These are phyloP conservation scores for Fusarium metavorans DNA, from an alignment of 2,329 filamentous ascomycete species.

Conservation along the genomic window DNA sequence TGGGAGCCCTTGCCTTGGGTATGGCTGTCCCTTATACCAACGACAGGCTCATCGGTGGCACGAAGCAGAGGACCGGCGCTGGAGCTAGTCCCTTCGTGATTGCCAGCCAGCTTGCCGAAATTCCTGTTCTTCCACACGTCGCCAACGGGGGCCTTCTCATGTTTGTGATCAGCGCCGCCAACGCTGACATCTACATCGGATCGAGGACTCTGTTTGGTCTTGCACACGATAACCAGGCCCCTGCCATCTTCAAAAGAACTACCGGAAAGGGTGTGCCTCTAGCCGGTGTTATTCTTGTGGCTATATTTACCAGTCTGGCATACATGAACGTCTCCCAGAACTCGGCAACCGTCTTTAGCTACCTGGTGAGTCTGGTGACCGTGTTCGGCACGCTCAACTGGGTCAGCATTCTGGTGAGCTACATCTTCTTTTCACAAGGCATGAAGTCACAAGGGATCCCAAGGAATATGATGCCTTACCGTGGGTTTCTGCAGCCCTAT, in stretches of 20 bases:
- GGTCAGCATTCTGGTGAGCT: constrained; percentile 8
- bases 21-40: not conserved
- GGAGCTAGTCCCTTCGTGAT: not conserved
- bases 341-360: constrained; percentile 5
- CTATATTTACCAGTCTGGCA: not conserved
- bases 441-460: not conserved
- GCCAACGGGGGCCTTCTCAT: not conserved
- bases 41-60: not conserved
- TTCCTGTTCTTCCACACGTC: not conserved
- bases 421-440: not conserved
- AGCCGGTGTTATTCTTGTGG: not conserved
- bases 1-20: not conserved
- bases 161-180: not conserved
- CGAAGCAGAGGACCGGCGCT: not conserved
- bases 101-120: not conserved
- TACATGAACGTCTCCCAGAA: not conserved
- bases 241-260: not conserved
- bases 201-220: not conserved
- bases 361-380: constrained; percentile 21
- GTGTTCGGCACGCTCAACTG: constrained; percentile 17
- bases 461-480: not conserved
- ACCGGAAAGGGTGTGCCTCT: not conserved
- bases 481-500: not conserved
- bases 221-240: not conserved
- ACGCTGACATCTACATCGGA: not conserved